Conservation (phyloP, 345 rosid genomes). For the Syzygium aqueum region DNA sequence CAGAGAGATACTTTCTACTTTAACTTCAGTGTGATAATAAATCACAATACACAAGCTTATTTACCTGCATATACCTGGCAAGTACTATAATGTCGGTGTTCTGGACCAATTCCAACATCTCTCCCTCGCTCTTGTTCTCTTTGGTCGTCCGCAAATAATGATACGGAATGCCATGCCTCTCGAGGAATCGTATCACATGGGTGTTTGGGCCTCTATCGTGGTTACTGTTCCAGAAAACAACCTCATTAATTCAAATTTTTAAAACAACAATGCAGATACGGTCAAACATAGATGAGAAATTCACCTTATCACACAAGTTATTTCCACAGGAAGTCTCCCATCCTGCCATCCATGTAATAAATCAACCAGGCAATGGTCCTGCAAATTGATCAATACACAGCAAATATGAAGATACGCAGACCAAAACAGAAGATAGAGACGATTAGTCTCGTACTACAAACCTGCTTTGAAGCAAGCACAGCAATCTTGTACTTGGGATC, state of each 20-base stretch:
- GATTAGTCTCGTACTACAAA: not conserved
- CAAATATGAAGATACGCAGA: not conserved
- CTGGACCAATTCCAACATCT: constrained; percentile 72
- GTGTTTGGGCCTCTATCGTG: constrained; percentile 85
- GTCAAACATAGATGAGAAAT: not conserved
- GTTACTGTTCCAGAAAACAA: constrained; percentile 41
- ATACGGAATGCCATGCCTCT: constrained; percentile 78
- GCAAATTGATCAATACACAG: constrained; percentile 6
- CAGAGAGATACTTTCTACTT: not conserved
- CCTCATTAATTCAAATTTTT: constrained; percentile 5
- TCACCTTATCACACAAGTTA: constrained; percentile 87
- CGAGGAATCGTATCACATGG: constrained; percentile 72
- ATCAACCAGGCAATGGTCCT: constrained; percentile 94
- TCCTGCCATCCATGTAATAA: constrained; percentile 88
- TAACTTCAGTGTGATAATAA: not conserved
- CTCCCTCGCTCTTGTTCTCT: constrained; percentile 58
- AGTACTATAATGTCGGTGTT: constrained; percentile 85
- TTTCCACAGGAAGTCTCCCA: constrained; percentile 79
- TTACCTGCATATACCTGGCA: constrained; percentile 99
- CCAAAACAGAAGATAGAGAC: not conserved
- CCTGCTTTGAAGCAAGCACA: constrained; percentile 86
- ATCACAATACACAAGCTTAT: not conserved
- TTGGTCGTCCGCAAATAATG: constrained; percentile 48
- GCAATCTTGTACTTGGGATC: constrained; percentile 88
- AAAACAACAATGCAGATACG: not conserved